A percentile compares a stretch with the other conserved stretches of the same genome.
Evolutionary conservation across 2,329 filamentous ascomycete genomes (phyloP).

Genomic region (Onygenales sp.): DNA sequence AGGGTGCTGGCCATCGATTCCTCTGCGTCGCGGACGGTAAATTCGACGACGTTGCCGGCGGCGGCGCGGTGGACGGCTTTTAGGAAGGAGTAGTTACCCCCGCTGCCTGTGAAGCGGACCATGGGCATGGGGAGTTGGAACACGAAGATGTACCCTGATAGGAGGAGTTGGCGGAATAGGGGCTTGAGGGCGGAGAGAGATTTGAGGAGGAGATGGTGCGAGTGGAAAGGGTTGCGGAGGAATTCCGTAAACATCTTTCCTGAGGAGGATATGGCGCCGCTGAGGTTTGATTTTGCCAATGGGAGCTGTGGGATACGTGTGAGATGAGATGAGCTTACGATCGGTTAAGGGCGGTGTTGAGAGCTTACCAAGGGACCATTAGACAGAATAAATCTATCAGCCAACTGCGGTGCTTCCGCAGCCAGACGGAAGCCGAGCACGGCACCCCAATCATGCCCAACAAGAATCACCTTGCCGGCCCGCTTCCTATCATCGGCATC

Average conservation of each 20-base stretch:
- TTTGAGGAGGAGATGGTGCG: conserved; percentile 36
- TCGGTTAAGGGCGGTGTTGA: neutral
- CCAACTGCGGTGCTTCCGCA: conserved; percentile 47
- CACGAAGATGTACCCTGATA: conserved; percentile 47
- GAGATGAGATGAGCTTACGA: neutral
- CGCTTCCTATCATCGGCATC: conserved; percentile 8
- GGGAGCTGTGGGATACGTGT: conserved; percentile 24
- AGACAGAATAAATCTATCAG: conserved; percentile 46
- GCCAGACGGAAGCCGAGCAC: conserved; percentile 46
- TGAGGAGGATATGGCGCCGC: conserved; percentile 32
- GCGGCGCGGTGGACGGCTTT: conserved; percentile 31
- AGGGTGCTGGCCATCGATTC: conserved; percentile 43
- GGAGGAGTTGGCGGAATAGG: conserved; percentile 37
- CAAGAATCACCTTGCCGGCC: conserved; percentile 39
- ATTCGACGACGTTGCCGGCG: conserved; percentile 24
- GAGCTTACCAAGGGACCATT: conserved; percentile 44
- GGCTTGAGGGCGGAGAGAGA: conserved; percentile 36
- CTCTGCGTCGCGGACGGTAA: conserved; percentile 27
- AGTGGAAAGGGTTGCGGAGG: conserved; percentile 33
- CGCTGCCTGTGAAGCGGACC: conserved; percentile 34
- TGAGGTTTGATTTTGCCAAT: conserved; percentile 34
- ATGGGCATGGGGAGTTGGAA: conserved; percentile 42
- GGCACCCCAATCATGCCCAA: conserved; percentile 48
- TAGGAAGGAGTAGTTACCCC: conserved; percentile 43
- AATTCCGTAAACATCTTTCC: conserved; percentile 44